Evolutionary conservation across 78 protist species (phyloP).

Genomic region (Chrysochromulina tobinii): DNA sequence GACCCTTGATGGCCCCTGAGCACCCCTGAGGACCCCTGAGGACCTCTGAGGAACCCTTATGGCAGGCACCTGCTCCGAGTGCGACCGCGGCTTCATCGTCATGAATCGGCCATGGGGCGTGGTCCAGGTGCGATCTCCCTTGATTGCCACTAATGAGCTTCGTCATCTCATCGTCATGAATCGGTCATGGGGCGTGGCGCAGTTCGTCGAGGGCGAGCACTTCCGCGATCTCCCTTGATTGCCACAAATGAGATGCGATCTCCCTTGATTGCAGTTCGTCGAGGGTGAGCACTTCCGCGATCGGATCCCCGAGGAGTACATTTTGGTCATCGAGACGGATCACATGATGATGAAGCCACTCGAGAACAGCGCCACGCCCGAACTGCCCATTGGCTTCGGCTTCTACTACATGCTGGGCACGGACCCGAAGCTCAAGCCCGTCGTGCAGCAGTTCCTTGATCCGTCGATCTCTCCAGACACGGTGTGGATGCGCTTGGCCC

Average conservation of each 20-base stretch:
- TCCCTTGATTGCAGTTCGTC: neutral
- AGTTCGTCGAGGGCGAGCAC: neutral
- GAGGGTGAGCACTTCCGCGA: neutral
- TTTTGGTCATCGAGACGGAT: conserved; percentile 1
- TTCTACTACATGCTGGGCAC: neutral
- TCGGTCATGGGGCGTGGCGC: neutral
- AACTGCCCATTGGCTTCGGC: neutral
- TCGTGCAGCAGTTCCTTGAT: neutral
- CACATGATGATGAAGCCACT: conserved; percentile 11
- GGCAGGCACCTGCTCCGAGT: neutral
- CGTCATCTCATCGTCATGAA: no score
- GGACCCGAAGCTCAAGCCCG: neutral
- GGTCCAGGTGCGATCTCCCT: neutral
- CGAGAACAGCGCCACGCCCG: neutral
- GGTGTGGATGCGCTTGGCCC: neutral
- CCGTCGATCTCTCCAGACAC: neutral
- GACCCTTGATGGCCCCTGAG: no score
- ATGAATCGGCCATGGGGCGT: conserved; percentile 16
- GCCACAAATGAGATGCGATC: no score
- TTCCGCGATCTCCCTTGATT: neutral
- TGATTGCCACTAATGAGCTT: no score
- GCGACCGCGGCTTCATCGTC: conserved; percentile 26
- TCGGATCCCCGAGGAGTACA: neutral
- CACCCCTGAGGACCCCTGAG: no score
- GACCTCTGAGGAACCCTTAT: no score